Conservation (phyloP, 345 rosid species). For the Ailanthus altissimus region DNA sequence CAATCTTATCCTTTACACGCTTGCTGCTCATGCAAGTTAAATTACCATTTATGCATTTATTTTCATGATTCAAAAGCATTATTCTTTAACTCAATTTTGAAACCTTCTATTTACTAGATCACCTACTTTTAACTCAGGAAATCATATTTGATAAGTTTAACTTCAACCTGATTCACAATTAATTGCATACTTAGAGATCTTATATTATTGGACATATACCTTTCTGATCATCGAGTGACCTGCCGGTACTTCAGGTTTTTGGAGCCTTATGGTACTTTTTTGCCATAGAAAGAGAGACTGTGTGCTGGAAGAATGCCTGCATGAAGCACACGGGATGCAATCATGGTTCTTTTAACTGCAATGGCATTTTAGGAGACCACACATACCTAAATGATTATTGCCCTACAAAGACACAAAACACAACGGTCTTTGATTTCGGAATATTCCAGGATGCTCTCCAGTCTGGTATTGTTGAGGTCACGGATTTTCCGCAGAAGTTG, state of each 20-base stretch:
- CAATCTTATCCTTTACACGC: slow-evolving; percentile 29
- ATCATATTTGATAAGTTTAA: too few relatives aligned
- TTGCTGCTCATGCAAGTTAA: slow-evolving; percentile 43
- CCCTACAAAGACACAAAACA: too few relatives aligned
- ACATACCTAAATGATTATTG: too few relatives aligned
- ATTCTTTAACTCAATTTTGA: too few relatives aligned
- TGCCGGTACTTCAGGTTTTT: not conserved
- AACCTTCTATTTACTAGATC: too few relatives aligned
- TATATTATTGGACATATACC: too few relatives aligned
- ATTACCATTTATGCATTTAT: not conserved
- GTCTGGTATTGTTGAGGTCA: not conserved
- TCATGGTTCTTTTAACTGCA: not conserved
- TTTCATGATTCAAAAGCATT: too few relatives aligned
- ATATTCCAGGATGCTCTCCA: not conserved
- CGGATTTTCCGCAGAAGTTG: not conserved
- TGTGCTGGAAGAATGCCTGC: slow-evolving; percentile 15
- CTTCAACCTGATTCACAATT: too few relatives aligned
- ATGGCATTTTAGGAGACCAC: not conserved
- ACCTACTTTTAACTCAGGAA: too few relatives aligned
- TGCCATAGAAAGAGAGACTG: not conserved
- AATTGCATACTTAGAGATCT: too few relatives aligned
- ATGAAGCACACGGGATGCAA: too few relatives aligned
- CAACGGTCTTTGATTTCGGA: slow-evolving; percentile 1
- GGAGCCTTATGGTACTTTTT: slow-evolving; percentile 19
- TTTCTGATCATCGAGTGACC: not conserved